Evolutionary conservation across 1,284 basidiomycete genomes (phyloP), one percentile per base, ranked within the genome.

Genomic region (Peniophora sp.): DNA sequence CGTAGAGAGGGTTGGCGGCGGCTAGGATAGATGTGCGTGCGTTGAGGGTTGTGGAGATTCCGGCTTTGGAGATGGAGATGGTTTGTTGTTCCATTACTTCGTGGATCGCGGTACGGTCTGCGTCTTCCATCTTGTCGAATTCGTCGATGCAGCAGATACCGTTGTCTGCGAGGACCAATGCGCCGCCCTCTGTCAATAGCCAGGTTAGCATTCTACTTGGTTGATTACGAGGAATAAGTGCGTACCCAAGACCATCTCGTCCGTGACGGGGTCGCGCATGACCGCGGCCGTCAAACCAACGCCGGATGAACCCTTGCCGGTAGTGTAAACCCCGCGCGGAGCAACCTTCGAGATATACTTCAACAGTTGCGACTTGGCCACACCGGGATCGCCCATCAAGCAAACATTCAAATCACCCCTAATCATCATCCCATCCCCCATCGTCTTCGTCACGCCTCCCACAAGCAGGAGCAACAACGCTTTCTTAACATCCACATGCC

Each of bases 31-130:
- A 98, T 0, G 96, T 97, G 38, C 97, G 85, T n/a, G 97, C 97
- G 63, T 99, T 99, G 36, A 99, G 77, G 0, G 97, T 99, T 0
- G 97, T 99, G 0, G 94, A 97, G 66, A 99, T 99, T 19, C 97
- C 97, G 2, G 97, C 97, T 71, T 99, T 99, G 44, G 94, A 95
- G 59, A 99, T 99, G 2, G 93, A 97, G 56, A 99, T 99, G 1
- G 97, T 99, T 69, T 99, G 96, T 65, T 99, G 96, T 68, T 99
- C 96, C 97, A 99, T 99, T 52, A 99, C 97, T 78, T 99, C 97
- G 73, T 99, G 97, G 56, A 99, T 99, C 12, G 97, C 93, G 0
- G 97, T 99, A 55, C 97, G 81, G 68, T 99, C 97, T 2, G 90
- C 70, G 68, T 99, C 97, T 59, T 99, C 97, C 97, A 99, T 99